Evolutionary conservation across 805 yeast species (phyloP), one percentile per base, ranked within the genome.

Genomic region (Cyberlindnera mycetangii): DNA sequence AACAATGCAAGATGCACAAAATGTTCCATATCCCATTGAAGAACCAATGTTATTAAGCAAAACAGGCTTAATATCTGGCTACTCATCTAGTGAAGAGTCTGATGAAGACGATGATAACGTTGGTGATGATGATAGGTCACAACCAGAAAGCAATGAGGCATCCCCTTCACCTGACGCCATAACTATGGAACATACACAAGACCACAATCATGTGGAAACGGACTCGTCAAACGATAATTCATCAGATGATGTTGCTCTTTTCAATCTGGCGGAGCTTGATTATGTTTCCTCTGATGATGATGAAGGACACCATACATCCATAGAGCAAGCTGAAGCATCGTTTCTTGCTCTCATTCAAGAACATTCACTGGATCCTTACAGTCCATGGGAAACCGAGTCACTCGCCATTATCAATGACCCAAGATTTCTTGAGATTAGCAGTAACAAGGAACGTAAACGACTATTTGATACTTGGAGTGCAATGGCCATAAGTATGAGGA

Each of bases 331-430:
- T 3, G 35, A 39, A 22, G 25, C 36, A 0, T 39, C 27, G 4
- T 77, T 77, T 49, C 43, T 55, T 6, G 47, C 55, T 7, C 51
- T 79, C 31, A 60, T 79, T 9, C 56, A 58, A 4, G 62, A 54
- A 9, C 36, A 53, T 18, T 21, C 58, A 0, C 47, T 74, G 10
- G 69, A 78, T 51, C 78, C 80, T 0, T 73, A 56, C 44, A 63
- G 72, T 2, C 52, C 72, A 0, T 80, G 83, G 83, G 71, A 70
- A 6, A 48, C 59, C 1, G 80, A 76, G 55, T 60, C 71, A 10
- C 51, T 56, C 11, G 66, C 65, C 39, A 50, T 79, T 0, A 60
- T 67, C 1, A 48, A 62, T n/a, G 79, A 78, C 47, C 69, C 72
- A 5, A 50, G 68, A 11, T 78, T 67, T 52, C 58, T 63, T 19